Conservation (phyloP, 164 flowering plant species). For the Hamamelis virginiana region DNA sequence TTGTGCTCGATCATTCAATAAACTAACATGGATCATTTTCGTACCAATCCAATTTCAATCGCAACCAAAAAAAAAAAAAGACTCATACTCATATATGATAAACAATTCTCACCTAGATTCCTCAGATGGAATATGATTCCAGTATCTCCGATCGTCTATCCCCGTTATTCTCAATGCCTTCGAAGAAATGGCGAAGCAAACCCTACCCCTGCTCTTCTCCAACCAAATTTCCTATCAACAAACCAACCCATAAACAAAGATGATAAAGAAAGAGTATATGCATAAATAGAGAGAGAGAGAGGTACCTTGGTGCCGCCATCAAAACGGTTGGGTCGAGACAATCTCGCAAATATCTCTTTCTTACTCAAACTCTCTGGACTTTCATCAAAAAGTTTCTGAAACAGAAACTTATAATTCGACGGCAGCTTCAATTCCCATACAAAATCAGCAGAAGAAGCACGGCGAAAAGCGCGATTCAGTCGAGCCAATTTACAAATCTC, state of each 20-base stretch:
- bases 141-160: conserved; percentile 59
- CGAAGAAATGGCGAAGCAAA: conserved; percentile 39
- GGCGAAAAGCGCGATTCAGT: conserved; percentile 30
- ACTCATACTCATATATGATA: background rate
- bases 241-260: background rate
- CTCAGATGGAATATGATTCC: conserved; percentile 45
- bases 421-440: conserved; percentile 55
- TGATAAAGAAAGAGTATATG: no score
- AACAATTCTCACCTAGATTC: conserved; percentile 49
- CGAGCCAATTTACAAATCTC: conserved; percentile 44
- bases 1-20: no score
- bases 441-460: conserved; percentile 43
- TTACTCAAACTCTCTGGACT: conserved; percentile 17
- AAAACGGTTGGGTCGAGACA: conserved; percentile 42
- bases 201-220: conserved; percentile 39
- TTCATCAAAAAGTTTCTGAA: conserved; percentile 20
- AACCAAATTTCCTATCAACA: conserved; percentile 46
- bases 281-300: conserved; percentile 6
- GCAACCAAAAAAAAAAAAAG: background rate
- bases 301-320: conserved; percentile 69
- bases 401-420: conserved; percentile 31
- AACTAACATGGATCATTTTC: no score
- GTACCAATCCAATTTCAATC: background rate
- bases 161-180: conserved; percentile 51
- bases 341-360: conserved; percentile 33